Evolutionary conservation across 2,329 filamentous ascomycete genomes (phyloP), one percentile per base, ranked within the genome.

Genomic region (Huntiella decipiens): DNA sequence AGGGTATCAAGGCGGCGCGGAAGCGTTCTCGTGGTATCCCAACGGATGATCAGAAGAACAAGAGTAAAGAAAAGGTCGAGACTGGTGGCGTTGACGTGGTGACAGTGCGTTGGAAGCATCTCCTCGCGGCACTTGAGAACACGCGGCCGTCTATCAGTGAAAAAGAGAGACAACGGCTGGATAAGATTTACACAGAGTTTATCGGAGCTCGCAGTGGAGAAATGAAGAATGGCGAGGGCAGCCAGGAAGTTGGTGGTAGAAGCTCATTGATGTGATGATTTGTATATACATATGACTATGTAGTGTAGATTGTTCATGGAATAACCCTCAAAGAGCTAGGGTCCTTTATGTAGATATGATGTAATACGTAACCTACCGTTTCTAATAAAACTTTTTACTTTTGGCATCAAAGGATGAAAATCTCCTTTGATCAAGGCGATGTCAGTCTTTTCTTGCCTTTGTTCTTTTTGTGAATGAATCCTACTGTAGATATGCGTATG

Each of bases 201-300:
- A 79, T 95, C 0, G 82, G 84, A 3, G 87, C 86, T 0, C 71
- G 91, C 54, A 94, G 87, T 60, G 91, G 91, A 5, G 87, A 96
- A 66, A 86, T 98, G 84, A 84, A 79, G 50, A 88, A 82, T 61
- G 91, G 91, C 1, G 84, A 96, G 62, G 86, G 82, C 0, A 82
- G 81, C 47, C 92, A 79, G 60, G 91, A 96, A 62, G 77, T 98
- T 63, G 91, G 91, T 5, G 91, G 87, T 11, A 70, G 91, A 58
- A 88, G 81, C 55, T 96, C 86, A 63, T 67, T 98, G 62, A 96
- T 96, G 91, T 95, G 63, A 38, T 42, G 12, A 33, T 32, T 15
- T 38, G 8, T 43, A 6, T 10, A n/a, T 42, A 28, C 31, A 32
- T 15, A 37, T 4, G 41, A 7, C 17, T 7, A 16, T 43, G 22